These are phyloP conservation scores for Colletotrichum sp. DNA, from an alignment of 2,329 filamentous ascomycete genomes.

Conservation along the genomic window DNA sequence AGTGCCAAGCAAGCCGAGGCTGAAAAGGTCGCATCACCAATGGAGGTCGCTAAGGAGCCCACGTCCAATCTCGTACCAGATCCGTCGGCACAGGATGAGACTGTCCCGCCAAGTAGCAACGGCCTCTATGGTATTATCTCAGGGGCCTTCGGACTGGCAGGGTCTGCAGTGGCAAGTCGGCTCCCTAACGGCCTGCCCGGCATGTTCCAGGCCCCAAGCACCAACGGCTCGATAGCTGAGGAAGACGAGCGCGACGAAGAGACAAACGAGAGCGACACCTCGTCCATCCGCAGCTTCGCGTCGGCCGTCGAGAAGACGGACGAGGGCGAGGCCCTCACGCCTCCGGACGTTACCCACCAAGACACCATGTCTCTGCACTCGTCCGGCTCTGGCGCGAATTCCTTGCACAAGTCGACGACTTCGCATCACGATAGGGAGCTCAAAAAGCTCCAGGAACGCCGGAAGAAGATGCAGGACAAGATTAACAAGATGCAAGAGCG, in stretches of 20 bases:
- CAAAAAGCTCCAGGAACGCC: conserved; percentile 64
- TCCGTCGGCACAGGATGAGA: conserved; percentile 28
- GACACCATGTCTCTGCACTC: conserved; percentile 32
- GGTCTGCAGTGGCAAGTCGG: conserved; percentile 47
- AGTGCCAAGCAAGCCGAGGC: conserved; percentile 34
- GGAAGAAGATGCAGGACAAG: conserved; percentile 67
- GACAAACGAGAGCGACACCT: conserved; percentile 43
- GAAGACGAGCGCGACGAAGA: conserved; percentile 32
- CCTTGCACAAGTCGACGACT: conserved; percentile 29
- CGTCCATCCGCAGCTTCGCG: conserved; percentile 53
- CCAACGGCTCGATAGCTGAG: conserved; percentile 31
- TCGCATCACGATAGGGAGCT: conserved; percentile 67
- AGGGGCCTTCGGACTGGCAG: conserved; percentile 56
- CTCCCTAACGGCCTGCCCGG: conserved; percentile 36
- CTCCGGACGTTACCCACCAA: conserved; percentile 5
- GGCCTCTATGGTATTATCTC: conserved; percentile 63
- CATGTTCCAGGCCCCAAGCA: conserved; percentile 29
- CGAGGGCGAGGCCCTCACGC: conserved; percentile 27
- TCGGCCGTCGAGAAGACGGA: conserved; percentile 48
- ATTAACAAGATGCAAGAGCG: conserved; percentile 60
- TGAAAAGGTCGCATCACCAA: conserved; percentile 28
- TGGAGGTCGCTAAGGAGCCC: conserved; percentile 33
- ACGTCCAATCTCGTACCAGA: conserved; percentile 31
- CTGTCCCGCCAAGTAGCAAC: conserved; percentile 39
- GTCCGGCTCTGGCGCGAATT: conserved; percentile 37